Conservation (phyloP, 2,329 filamentous ascomycete species). For the Aspergillus fischeri region DNA sequence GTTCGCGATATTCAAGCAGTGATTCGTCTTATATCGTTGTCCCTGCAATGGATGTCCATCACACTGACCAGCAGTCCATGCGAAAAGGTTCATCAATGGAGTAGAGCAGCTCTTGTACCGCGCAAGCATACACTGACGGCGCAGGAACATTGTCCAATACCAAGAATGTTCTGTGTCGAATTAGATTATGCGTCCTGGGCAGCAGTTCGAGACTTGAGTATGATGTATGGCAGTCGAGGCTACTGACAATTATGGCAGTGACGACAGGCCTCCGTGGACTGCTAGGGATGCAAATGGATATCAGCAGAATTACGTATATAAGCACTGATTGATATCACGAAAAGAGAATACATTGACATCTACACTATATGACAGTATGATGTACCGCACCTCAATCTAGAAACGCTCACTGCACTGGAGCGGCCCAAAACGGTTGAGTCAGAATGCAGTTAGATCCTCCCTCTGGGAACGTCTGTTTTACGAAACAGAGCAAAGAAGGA, state of each 20-base stretch:
- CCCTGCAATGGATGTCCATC: neutral
- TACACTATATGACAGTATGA: conserved; percentile 8
- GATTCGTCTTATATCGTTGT: neutral
- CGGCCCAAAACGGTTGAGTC: conserved; percentile 21
- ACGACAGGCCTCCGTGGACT: neutral
- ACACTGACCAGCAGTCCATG: neutral
- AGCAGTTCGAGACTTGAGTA: neutral
- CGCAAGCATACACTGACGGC: neutral
- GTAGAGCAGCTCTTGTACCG: neutral
- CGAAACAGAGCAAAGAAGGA: conserved; percentile 19
- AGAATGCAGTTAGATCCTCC: conserved; percentile 28
- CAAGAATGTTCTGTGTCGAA: neutral
- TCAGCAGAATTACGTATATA: neutral
- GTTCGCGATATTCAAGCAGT: neutral
- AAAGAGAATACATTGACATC: conserved; percentile 1
- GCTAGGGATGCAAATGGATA: neutral
- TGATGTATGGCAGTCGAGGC: neutral
- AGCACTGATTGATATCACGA: conserved; percentile 1
- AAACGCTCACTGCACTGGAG: conserved; percentile 18
- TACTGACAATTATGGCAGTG: neutral
- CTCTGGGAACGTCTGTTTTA: conserved; percentile 18
- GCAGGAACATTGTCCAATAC: neutral
- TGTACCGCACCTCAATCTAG: conserved; percentile 30
- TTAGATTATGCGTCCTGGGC: neutral
- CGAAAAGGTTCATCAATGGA: neutral